These are phyloP conservation scores for Neofusicoccum parvum DNA, from an alignment of 2,329 filamentous ascomycete genomes.

Conservation along the genomic window DNA sequence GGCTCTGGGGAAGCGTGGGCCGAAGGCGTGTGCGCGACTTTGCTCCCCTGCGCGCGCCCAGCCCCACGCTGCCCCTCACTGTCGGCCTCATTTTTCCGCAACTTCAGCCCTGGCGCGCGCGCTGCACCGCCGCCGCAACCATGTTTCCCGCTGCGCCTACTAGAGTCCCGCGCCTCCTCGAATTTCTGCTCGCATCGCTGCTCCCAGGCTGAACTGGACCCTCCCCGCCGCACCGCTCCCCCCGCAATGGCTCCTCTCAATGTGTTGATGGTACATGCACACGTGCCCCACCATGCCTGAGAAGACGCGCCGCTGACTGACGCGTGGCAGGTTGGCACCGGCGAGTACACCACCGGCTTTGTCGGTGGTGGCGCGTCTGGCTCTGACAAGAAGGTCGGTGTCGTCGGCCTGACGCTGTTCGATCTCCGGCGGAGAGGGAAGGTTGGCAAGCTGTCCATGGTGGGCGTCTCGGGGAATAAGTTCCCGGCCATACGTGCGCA, in stretches of 20 bases:
- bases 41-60: conserved; percentile 23
- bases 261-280: conserved; percentile 50
- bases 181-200: neutral
- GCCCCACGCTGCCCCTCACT: conserved; percentile 30
- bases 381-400: conserved; percentile 95
- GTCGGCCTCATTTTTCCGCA: conserved; percentile 31
- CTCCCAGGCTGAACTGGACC: neutral
- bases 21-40: conserved; percentile 33
- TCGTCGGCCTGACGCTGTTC: conserved; percentile 87
- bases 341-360: conserved; percentile 87
- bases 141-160: conserved; percentile 11
- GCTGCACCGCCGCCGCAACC: neutral
- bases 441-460: conserved; percentile 84
- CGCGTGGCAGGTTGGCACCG: conserved; percentile 70
- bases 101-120: neutral
- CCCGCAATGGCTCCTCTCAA: conserved; percentile 51
- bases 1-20: conserved; percentile 35
- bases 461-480: conserved; percentile 83
- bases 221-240: neutral
- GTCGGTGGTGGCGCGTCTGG: conserved; percentile 80
- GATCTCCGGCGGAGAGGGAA: conserved; percentile 87
- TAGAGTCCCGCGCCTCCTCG: neutral
- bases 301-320: neutral
- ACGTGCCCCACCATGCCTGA: neutral
- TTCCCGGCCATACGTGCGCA: conserved; percentile 84